These are phyloP conservation scores for Phytophthora citrophthora DNA, from an alignment of 352 stramenopile genomes.

Conservation along the genomic window DNA sequence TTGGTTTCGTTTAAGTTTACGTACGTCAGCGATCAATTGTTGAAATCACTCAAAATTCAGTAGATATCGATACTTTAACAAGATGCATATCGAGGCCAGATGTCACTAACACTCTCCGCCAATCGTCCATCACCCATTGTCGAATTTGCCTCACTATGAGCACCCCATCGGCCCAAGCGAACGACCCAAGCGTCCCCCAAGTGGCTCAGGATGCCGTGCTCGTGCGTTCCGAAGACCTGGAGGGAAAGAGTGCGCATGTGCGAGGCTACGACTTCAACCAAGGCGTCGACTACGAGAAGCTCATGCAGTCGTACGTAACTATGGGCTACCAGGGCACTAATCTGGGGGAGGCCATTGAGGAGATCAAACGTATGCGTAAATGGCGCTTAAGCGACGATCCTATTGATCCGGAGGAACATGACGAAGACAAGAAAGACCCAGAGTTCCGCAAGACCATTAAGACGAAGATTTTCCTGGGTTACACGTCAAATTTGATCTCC, in stretches of 20 bases:
- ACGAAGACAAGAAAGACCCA: slow-evolving; percentile 88
- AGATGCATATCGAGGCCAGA: too few species aligned
- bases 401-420: slow-evolving; percentile 92
- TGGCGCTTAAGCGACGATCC: slow-evolving; percentile 97
- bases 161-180: slow-evolving; percentile 8
- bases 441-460: slow-evolving; percentile 87
- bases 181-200: slow-evolving; percentile 35
- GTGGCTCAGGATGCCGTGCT: slow-evolving; percentile 78
- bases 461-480: slow-evolving; percentile 99
- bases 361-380: slow-evolving; percentile 98
- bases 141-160: slow-evolving; percentile 27
- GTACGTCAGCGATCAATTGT: slow-evolving; percentile 7
- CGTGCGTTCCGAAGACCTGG: slow-evolving; percentile 78
- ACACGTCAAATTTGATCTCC: slow-evolving; percentile 99
- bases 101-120: not conserved
- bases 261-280: slow-evolving; percentile 92
- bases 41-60: not conserved
- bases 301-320: slow-evolving; percentile 82
- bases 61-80: too few species aligned
- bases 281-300: slow-evolving; percentile 84
- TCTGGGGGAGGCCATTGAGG: slow-evolving; percentile 95
- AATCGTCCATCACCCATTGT: slow-evolving; percentile 28
- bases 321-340: slow-evolving; percentile 98
- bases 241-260: slow-evolving; percentile 67
- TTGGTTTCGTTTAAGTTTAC: slow-evolving; percentile 12